Percentiles rank a stretch among this genome's conserved stretches.
phyloP scores from a whole-genome alignment of 306 rosid species.

The Psophocarpus tetragonolobus region DNA sequence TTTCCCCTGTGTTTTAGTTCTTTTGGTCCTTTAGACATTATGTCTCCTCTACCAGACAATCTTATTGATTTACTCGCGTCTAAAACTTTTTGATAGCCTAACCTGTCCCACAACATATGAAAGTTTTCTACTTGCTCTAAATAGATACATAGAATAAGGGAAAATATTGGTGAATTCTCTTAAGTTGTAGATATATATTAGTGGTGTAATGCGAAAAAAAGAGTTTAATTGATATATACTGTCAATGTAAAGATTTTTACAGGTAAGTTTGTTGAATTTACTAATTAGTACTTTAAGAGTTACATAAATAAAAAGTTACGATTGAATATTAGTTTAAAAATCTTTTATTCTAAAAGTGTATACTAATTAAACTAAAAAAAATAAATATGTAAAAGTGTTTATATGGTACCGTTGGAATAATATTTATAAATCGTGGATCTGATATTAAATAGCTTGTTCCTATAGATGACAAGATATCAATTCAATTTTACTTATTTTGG shows the following conservation, averaged over 20 bases:
- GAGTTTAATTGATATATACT: too few relatives aligned
- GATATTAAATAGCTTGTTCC: too few relatives aligned
- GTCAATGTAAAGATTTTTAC: too few relatives aligned
- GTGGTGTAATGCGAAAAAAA: too few relatives aligned
- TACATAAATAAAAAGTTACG: too few relatives aligned
- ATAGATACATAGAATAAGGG: background rate
- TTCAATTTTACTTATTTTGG: too few relatives aligned
- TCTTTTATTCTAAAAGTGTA: too few relatives aligned
- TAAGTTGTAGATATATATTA: too few relatives aligned
- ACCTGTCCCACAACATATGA: background rate
- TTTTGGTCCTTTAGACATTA: slow-evolving; percentile 22
- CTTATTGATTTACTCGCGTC: slow-evolving; percentile 35
- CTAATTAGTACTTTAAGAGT: too few relatives aligned
- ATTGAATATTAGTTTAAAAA: too few relatives aligned
- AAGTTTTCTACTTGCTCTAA: background rate
- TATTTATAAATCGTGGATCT: background rate
- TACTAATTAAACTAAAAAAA: too few relatives aligned
- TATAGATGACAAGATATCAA: background rate
- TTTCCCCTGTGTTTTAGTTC: background rate
- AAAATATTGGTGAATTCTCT: background rate
- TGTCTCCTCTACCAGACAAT: slow-evolving; percentile 32
- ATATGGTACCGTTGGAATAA: background rate
- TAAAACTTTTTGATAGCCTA: background rate
- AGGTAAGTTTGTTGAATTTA: too few relatives aligned
- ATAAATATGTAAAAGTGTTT: background rate